Evolutionary conservation across 768 basidiomycete genomes (phyloP), one percentile per base, ranked within the genome.

Genomic region (Pisolithus microcarpus): DNA sequence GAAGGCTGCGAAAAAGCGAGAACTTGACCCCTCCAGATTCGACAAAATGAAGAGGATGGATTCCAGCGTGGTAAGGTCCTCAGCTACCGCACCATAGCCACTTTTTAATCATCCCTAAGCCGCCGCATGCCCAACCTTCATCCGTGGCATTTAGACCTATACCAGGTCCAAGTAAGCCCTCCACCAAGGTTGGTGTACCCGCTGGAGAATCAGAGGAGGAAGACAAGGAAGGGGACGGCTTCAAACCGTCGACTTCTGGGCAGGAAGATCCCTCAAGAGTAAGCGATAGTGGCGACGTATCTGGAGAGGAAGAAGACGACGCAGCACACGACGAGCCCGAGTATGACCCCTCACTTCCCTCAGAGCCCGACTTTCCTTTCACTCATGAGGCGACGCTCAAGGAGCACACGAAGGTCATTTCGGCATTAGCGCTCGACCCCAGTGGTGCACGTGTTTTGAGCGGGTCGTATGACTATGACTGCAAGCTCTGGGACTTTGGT

Each of bases 401-500:
- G 68, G 94, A 98, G 69, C 96, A 99, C 65, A 85, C 80, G 13
- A 99, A 98, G 72, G 91, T 96, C 48, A 83, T 98, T 18, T 91
- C 94, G 21, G 92, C 96, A 4, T 73, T 99, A 18, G 77, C 92
- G 0, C 72, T 98, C 43, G 96, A 99, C 68, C 90, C 93, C 7
- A 90, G 94, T 19, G 96, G 96, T 52, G 93, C 95, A 11, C 82
- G 96, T 34, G 71, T 99, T 28, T 70, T 90, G 16, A 88, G 91
- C 8, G 96, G 96, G 15, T 91, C 91, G 18, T 87, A 98, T 70
- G 96, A 99, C 66, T 98, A 98, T 64, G 96, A 99, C 68, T 85
- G 87, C 69, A 98, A 98, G 71, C 69, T 99, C 49, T 99, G 95
- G 94, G 96, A 99, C 69, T 98, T 98, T 69, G 95, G 95, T 59